Percentiles rank a stretch among this genome's conserved stretches.
phyloP scores from a whole-genome alignment of 108 stramenopile species.

The Nitzschia sp. region DNA sequence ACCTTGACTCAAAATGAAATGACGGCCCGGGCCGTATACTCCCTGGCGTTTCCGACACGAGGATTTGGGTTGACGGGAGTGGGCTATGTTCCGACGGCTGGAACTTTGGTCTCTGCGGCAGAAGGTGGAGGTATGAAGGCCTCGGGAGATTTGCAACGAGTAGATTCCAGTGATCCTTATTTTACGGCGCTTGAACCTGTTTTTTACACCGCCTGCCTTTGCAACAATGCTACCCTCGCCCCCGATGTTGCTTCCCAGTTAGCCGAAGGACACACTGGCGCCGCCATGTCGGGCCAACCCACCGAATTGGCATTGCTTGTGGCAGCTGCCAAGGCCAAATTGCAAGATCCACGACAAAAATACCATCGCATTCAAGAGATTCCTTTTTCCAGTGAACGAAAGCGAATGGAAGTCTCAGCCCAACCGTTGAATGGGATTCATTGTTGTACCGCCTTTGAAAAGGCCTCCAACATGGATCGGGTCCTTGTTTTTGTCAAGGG shows the following conservation, averaged over 20 bases:
- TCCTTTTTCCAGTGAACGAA: slow-evolving; percentile 91
- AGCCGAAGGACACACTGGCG: slow-evolving; percentile 36
- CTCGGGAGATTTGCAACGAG: slow-evolving; percentile 4
- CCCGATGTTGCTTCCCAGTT: slow-evolving; percentile 29
- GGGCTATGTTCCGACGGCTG: slow-evolving; percentile 58
- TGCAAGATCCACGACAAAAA: slow-evolving; percentile 77
- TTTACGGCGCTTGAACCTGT: slow-evolving; percentile 58
- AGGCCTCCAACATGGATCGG: slow-evolving; percentile 35
- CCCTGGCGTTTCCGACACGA: slow-evolving; percentile 63
- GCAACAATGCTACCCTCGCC: slow-evolving; percentile 78
- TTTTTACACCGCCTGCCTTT: slow-evolving; percentile 71
- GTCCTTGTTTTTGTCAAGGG: slow-evolving; percentile 92
- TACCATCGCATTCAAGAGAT: slow-evolving; percentile 89
- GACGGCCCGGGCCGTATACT: slow-evolving; percentile 70
- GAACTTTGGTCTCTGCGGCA: slow-evolving; percentile 36
- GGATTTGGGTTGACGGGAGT: slow-evolving; percentile 78
- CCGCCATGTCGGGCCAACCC: slow-evolving; percentile 72
- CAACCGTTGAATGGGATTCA: slow-evolving; percentile 77
- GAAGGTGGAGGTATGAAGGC: slow-evolving; percentile 10
- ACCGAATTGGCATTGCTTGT: slow-evolving; percentile 91
- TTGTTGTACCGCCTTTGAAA: slow-evolving; percentile 62
- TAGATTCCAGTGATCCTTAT: slow-evolving; percentile 33
- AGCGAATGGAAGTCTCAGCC: slow-evolving; percentile 92
- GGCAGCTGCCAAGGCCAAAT: slow-evolving; percentile 75
- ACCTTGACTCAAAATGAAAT: slow-evolving; percentile 98